Base-by-base conservation (phyloP, 2,329 filamentous ascomycete genomes). In the Fusarium equiseti region DNA sequence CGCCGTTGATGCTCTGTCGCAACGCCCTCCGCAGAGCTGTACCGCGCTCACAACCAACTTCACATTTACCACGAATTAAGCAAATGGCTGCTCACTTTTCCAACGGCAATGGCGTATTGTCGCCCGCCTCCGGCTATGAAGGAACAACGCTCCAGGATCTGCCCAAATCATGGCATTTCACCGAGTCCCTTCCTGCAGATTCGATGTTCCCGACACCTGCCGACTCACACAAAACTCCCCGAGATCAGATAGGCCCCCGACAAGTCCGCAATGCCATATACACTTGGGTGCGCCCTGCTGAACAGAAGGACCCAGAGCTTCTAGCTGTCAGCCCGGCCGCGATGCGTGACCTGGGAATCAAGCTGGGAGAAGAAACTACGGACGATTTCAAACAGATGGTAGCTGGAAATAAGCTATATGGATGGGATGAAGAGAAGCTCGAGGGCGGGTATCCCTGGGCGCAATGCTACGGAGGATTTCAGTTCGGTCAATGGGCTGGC, bases 381-480 rank as follows among this genome's bases (percentile, higher is more conserved):
- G 86, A 92, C 1, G 90, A 93, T 13, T 98, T 98, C 79, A 87
- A 88, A 67, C 86, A 92, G 64, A 85, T 94, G 1, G 92, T 97
- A 9, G 89, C 92, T 0, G 96, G 96, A 5, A 97, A 96, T 78
- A 90, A 89, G 76, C 87, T 98, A 16, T 88, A 92, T 59, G 95
- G 94, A 52, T 92, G 92, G 88, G 88, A 94, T 70, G 88, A 91
- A 63, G 86, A 89, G 62, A 86, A 84, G 71, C 78, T 83, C 26
- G 83, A 89, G 62, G 91, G 92, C 22, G 90, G 96, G 45, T 99
- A 99, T 79, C 95, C 96, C 0, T 99, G 96, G 96, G 95, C 96
- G 32, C 96, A 99, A 82, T 98, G 96, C 82, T 99, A 99, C 79
- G 96, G 96, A 61, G 95, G 95, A 60, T 89, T 87, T 76, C 86